Conservation (phyloP, 257 asterid genomes). For the Buddleja alternifolia region DNA sequence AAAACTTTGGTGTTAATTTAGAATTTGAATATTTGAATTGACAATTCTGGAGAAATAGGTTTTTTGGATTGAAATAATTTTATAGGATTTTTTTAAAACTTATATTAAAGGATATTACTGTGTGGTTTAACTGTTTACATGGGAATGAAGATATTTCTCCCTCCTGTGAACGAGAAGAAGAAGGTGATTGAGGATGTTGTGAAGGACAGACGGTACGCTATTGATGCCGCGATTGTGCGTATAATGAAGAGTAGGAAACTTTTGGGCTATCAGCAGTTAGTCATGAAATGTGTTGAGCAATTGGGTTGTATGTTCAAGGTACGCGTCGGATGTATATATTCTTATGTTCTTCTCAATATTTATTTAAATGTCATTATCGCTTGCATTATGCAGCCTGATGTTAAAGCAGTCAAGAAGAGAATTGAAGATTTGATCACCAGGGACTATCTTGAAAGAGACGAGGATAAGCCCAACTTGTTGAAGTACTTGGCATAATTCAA, state of each 20-base stretch:
- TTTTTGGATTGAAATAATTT: too few relatives aligned
- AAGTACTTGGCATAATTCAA: constrained; percentile 57
- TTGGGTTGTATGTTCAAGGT: constrained; percentile 67
- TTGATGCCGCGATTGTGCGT: constrained; percentile 66
- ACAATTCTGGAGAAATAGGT: too few relatives aligned
- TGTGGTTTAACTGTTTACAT: constrained; percentile 15
- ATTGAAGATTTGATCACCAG: constrained; percentile 71
- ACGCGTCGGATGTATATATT: not conserved
- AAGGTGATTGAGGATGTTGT: constrained; percentile 70
- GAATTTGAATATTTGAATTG: too few relatives aligned
- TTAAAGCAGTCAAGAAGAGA: constrained; percentile 68
- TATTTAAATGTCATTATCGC: too few relatives aligned
- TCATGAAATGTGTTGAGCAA: constrained; percentile 68
- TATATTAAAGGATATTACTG: not conserved
- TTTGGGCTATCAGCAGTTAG: constrained; percentile 66
- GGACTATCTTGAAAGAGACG: constrained; percentile 72
- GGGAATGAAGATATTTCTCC: constrained; percentile 53
- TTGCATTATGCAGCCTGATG: constrained; percentile 49
- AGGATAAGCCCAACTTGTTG: constrained; percentile 61
- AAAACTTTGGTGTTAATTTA: too few relatives aligned
- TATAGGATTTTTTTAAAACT: too few relatives aligned
- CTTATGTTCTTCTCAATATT: not conserved
- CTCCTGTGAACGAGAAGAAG: constrained; percentile 67
- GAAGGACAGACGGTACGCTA: constrained; percentile 67
- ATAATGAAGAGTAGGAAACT: constrained; percentile 69